Percentiles rank a stretch among this genome's conserved stretches.
Conservation (phyloP, 129 eudicot genomes). For the Centrapalus pauciflorus region DNA sequence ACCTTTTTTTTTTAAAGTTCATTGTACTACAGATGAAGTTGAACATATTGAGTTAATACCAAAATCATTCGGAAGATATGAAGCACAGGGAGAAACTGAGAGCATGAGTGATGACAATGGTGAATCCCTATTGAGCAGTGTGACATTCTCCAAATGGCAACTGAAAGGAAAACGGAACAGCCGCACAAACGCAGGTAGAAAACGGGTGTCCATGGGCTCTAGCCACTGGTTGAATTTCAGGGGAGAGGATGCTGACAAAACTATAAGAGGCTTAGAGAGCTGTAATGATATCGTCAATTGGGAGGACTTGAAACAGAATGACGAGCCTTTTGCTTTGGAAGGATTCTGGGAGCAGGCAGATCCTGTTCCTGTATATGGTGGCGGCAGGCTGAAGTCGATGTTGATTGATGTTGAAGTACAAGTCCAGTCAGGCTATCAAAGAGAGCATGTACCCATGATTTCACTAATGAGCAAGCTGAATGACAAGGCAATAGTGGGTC, state of each 20-base stretch:
- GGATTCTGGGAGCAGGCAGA: constrained; percentile 66
- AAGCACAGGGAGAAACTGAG: constrained; percentile 41
- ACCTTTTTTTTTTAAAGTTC: background rate
- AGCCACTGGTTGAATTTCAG: constrained; percentile 20
- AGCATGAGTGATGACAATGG: constrained; percentile 51
- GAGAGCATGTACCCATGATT: constrained; percentile 83
- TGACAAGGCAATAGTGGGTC: constrained; percentile 90
- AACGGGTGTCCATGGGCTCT: constrained; percentile 27
- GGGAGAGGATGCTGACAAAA: constrained; percentile 31
- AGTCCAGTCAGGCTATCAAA: constrained; percentile 78
- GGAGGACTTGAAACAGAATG: constrained; percentile 46
- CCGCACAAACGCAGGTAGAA: constrained; percentile 37
- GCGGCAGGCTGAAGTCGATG: constrained; percentile 35
- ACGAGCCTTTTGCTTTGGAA: constrained; percentile 25
- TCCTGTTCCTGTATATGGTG: constrained; percentile 39
- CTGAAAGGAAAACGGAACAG: constrained; percentile 78
- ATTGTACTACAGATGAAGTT: constrained; percentile 53
- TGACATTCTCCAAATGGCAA: constrained; percentile 75
- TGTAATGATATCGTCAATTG: constrained; percentile 16
- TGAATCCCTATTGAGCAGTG: constrained; percentile 31
- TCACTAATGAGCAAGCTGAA: constrained; percentile 85
- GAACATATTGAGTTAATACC: constrained; percentile 60
- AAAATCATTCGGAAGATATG: constrained; percentile 53
- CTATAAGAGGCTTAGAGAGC: constrained; percentile 13
- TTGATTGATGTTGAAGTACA: constrained; percentile 74